Evolutionary conservation across 2,329 filamentous ascomycete species (phyloP), one percentile per base, ranked within the genome.

Genomic region (Microsporum audouinii): DNA sequence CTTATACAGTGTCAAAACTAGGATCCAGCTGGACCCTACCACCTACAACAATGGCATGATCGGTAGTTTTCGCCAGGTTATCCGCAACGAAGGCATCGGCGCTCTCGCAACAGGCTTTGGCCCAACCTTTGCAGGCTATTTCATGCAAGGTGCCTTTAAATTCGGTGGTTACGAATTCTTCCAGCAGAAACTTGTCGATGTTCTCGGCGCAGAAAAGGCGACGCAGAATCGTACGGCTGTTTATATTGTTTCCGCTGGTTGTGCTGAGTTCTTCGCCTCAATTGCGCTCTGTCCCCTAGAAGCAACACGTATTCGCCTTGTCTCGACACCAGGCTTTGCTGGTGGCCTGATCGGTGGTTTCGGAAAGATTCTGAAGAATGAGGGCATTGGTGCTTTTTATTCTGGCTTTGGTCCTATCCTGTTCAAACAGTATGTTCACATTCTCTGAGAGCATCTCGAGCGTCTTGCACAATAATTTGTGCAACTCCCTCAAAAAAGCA

Each of bases 81-180:
- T 95, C 76, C 79, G 83, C 71, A 88, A 85, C 68, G 90, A 95
- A 81, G 90, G 90, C 79, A 87, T 87, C 73, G 88, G 86, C 76
- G 90, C 89, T 76, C 85, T 95, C 71, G 80, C 89, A 76, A 95
- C 90, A 68, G 89, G 89, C 78, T 83, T 86, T 76, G 90, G 90
- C 69, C 90, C 89, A 71, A 95, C 89, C 73, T 85, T 86, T 68
- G 88, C 89, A 67, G 89, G 89, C 76, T 95, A 95, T 82, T 95
- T 95, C 86, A 86, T 95, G 71, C 89, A 95, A 81, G 89, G 90
- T 74, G 88, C 89, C 71, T 86, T 94, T 83, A 95, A 95, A 81
- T 94, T 94, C 77, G 90, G 90, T 77, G 90, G 90, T 76, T 95
- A 95, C 79, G 90, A 95, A 80, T 87, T 95, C 80, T 95, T 95